Percentiles rank a stretch among this genome's conserved stretches.
Conservation (phyloP, 73 alveolate genomes). For the Paramecium primaurelia region DNA sequence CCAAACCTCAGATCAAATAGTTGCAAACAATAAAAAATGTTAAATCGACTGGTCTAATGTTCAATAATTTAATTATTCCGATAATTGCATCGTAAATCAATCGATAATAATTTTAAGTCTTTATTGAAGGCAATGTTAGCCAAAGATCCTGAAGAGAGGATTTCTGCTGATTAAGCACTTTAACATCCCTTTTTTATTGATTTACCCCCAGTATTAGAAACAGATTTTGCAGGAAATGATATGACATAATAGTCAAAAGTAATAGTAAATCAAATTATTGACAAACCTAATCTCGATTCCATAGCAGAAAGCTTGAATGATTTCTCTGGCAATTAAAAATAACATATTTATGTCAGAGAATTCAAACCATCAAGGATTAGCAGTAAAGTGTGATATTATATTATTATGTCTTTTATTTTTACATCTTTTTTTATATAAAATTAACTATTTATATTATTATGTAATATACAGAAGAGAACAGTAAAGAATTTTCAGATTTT, state of each 20-base stretch:
- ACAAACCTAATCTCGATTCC: neutral
- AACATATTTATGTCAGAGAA: neutral
- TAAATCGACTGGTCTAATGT: neutral
- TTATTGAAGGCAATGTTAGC: neutral
- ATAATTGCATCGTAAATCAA: slow-evolving; percentile 15
- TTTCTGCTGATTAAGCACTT: neutral
- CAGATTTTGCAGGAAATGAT: neutral
- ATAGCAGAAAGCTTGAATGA: neutral
- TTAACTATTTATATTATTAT: neutral
- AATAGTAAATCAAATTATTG: neutral
- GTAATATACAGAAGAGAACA: neutral
- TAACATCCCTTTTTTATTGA: slow-evolving; percentile 32
- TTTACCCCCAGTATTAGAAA: neutral
- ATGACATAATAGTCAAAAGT: neutral
- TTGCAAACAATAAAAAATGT: slow-evolving; percentile 23
- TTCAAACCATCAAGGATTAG: neutral
- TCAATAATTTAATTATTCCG: neutral
- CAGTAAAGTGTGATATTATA: neutral
- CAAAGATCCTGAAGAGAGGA: slow-evolving; percentile 37
- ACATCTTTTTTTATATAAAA: neutral
- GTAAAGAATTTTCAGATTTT: neutral
- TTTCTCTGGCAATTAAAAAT: neutral
- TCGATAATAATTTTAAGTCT: neutral
- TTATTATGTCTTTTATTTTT: neutral
- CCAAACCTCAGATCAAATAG: neutral